phyloP scores from a whole-genome alignment of 148 eudicot genomes.

The Rhododendron williamsianum region DNA sequence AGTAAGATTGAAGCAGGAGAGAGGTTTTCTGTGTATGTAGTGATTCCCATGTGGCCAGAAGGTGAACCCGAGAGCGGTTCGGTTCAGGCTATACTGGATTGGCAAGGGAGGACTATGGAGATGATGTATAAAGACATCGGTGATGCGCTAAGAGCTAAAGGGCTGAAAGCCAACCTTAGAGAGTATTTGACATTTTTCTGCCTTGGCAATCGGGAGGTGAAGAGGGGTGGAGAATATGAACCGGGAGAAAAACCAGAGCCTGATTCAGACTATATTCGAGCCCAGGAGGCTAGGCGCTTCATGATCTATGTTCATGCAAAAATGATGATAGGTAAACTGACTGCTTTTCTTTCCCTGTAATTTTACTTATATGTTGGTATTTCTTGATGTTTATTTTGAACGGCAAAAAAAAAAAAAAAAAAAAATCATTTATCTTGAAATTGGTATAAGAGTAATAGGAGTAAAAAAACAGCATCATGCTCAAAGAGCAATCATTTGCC shows the following conservation, averaged over 20 bases:
- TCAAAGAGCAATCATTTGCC: too few relatives aligned
- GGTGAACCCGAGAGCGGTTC: slow-evolving; percentile 25
- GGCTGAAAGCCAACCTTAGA: slow-evolving; percentile 21
- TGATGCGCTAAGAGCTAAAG: slow-evolving; percentile 22
- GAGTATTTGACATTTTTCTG: slow-evolving; percentile 37
- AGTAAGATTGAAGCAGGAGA: slow-evolving; percentile 35
- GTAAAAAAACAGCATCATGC: too few relatives aligned
- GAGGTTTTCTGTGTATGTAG: slow-evolving; percentile 27
- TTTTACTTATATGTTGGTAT: not conserved
- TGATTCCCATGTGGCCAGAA: slow-evolving; percentile 41
- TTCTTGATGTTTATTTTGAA: too few relatives aligned
- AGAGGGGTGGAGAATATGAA: too few relatives aligned
- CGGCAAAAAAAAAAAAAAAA: too few relatives aligned
- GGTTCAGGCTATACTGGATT: slow-evolving; percentile 29
- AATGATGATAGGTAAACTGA: slow-evolving; percentile 34
- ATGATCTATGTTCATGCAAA: slow-evolving; percentile 47
- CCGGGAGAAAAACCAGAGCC: too few relatives aligned
- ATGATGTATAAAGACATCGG: slow-evolving; percentile 37
- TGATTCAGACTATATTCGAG: too few relatives aligned
- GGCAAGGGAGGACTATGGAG: slow-evolving; percentile 38
- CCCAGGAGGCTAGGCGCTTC: too few relatives aligned
- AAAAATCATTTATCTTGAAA: too few relatives aligned
- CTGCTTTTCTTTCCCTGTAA: not conserved
- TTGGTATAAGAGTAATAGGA: too few relatives aligned
- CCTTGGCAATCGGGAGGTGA: slow-evolving; percentile 36